Evolutionary conservation across 495 filamentous ascomycete species (phyloP), one percentile per base, ranked within the genome.

Genomic region (Hypoxylon rickii): DNA sequence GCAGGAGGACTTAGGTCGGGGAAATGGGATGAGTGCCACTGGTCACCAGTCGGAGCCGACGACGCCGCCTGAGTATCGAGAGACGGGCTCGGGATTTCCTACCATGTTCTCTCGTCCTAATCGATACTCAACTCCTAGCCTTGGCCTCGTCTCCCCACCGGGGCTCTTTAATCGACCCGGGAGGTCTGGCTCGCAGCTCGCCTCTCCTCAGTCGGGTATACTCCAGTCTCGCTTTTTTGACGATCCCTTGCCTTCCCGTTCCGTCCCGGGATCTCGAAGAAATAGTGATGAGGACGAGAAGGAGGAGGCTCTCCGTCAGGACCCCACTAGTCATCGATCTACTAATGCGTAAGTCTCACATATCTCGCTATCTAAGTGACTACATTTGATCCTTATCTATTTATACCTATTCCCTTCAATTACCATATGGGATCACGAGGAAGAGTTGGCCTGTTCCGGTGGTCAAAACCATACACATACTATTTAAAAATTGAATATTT

Each of bases 41-140:
- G 89, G 89, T 29, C 87, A 90, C 50, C 86, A 90, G 70, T 93
- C 91, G 44, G 92, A 97, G 73, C 93, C 93, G 7, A 96, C 94
- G 10, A 98, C 95, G 13, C 94, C 94, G n/a, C 94, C 94, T 15
- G 94, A 97, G 69, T 90, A 91, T 67, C 87, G 83, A 55, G 90
- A 96, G 58, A 72, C 76, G 13, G 71, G 64, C 44, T 79, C 81
- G 44, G 82, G 83, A 24, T 86, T 94, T 63, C 82, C 90, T 41
- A 81, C 83, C 59, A 79, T 86, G 37, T 86, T 89, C 52, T 84
- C 88, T 31, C 83, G 89, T 15, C 88, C 88, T 16, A 89, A 89
- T 61, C 83, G 90, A 44, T 93, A 91, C 73, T 94, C 90, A 13
- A 87, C 84, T 17, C 89, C 89, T 4, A 92, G 87, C 67, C 57